Conservation (phyloP, 208 protist species). For the Trichomonas tenax region DNA sequence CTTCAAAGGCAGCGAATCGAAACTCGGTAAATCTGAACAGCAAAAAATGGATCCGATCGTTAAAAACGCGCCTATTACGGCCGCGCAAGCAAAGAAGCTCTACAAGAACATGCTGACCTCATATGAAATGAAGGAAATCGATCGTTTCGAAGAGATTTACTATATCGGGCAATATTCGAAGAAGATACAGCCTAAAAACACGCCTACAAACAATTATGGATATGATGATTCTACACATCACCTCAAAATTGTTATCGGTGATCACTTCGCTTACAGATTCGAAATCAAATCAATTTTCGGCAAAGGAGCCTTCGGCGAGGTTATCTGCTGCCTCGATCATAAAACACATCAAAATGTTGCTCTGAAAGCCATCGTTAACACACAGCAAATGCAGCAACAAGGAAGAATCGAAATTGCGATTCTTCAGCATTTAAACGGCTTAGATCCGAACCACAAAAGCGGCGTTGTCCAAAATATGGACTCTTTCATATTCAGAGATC, state of each 20-base stretch:
- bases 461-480: background rate
- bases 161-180: background rate
- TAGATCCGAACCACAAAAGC: background rate
- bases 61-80: background rate
- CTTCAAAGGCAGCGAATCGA: background rate
- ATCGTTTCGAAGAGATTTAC: background rate
- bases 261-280: conserved; percentile 55
- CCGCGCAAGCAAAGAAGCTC: background rate
- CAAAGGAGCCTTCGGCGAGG: conserved; percentile 72
- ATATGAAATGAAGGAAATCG: background rate
- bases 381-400: conserved; percentile 34
- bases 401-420: background rate
- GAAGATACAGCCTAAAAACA: background rate
- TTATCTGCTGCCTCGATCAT: conserved; percentile 60
- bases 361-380: conserved; percentile 49
- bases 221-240: background rate
- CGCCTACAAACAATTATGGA: background rate
- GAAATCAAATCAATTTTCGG: conserved; percentile 59
- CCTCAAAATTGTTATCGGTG: background rate
- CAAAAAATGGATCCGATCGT: background rate
- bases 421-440: background rate
- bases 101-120: background rate
- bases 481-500: background rate
- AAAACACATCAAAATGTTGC: conserved; percentile 50
- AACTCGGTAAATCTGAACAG: background rate